phyloP scores from a whole-genome alignment of 2,329 filamentous ascomycete genomes.

The Aureobasidium sp. region DNA sequence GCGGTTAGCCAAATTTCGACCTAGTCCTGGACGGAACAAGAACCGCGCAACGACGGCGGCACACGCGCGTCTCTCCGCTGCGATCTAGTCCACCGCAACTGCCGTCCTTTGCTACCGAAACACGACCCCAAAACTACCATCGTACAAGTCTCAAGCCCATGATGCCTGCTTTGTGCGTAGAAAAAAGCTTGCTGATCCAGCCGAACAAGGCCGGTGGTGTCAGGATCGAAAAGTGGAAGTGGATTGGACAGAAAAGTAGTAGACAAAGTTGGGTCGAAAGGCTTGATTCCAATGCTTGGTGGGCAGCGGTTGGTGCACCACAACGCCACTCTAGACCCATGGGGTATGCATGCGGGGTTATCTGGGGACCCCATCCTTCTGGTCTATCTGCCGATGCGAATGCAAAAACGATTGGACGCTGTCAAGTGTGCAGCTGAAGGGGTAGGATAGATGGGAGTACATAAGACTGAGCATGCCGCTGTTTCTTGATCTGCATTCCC shows the following conservation, averaged over 20 bases:
- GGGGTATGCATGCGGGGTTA: too few relatives aligned
- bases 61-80: not conserved
- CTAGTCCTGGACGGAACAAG: not conserved
- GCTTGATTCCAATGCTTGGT: constrained; percentile 1
- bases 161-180: not conserved
- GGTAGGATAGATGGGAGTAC: not conserved
- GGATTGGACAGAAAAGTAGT: not conserved
- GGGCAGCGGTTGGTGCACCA: too few relatives aligned
- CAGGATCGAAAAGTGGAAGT: not conserved
- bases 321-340: too few relatives aligned
- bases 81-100: not conserved
- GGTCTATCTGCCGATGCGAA: too few relatives aligned
- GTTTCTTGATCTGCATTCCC: not conserved
- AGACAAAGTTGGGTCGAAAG: not conserved
- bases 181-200: not conserved
- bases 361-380: too few relatives aligned
- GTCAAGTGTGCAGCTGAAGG: not conserved
- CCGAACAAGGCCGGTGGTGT: not conserved
- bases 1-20: not conserved
- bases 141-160: not conserved
- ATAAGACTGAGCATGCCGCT: not conserved
- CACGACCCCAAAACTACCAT: not conserved
- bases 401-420: not conserved
- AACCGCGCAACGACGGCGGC: too few relatives aligned
- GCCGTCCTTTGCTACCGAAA: constrained; percentile 9